Percentiles rank a stretch among this genome's conserved stretches.
Evolutionary conservation across 169 alveolate genomes (phyloP).

Genomic region (Toxoplasma gondii): DNA sequence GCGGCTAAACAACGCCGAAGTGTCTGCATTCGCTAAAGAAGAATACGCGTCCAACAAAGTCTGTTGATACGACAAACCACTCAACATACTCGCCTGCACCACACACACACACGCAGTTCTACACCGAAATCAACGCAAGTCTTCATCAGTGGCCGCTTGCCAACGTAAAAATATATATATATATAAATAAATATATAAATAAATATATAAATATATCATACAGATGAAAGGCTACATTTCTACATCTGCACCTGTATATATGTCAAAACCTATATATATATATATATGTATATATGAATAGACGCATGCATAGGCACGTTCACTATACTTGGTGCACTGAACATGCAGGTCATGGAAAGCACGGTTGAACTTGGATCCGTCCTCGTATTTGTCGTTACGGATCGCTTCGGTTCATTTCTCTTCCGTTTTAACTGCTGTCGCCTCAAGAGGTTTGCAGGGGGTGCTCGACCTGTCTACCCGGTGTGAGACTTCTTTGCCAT

Average conservation of each 20-base stretch:
- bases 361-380: too few species aligned
- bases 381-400: too few species aligned
- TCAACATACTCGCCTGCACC: conserved; percentile 37
- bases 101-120: not conserved
- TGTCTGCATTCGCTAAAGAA: conserved; percentile 2
- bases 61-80: conserved; percentile 8
- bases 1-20: not conserved
- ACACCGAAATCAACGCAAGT: too few species aligned
- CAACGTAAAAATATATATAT: not conserved
- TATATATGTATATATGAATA: not conserved
- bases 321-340: too few species aligned
- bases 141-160: not conserved
- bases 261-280: not conserved
- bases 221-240: too few species aligned
- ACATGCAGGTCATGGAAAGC: too few species aligned
- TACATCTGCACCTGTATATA: not conserved
- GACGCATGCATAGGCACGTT: not conserved
- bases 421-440: too few species aligned
- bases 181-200: not conserved
- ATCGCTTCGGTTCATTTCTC: too few species aligned
- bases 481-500: too few species aligned
- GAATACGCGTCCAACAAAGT: not conserved
- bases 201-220: too few species aligned
- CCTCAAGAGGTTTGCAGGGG: too few species aligned
- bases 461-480: too few species aligned